Base-by-base conservation (phyloP, 2,329 filamentous ascomycete species). In the Didymella segeticola region DNA sequence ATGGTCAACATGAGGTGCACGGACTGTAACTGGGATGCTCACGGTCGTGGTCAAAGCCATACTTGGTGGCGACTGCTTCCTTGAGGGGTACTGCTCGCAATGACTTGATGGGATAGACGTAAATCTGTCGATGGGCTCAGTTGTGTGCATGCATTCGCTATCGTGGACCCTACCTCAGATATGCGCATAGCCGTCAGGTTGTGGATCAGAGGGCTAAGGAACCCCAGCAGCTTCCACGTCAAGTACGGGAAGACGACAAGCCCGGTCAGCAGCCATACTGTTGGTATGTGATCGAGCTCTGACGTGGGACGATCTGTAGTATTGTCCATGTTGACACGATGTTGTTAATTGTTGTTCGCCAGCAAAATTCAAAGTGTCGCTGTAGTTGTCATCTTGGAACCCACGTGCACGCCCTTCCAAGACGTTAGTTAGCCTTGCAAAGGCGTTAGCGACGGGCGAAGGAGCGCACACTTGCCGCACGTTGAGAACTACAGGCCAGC, bases 61-160 rank as follows among this genome's bases (percentile, higher is more conserved):
- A 63, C 50, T 71, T 72, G 8, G 78, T 79, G 15, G 77, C 73
- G 39, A 73, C 58, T 14, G 76, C 74, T 31, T 68, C 65, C 2
- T 71, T 64, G 22, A 78, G 63, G 17, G 75, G 70, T 5, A 75
- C 69, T 2, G 66, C 71, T 14, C 77, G 74, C 6, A 80, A 67
- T 12, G 77, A 77, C 60, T 81, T 81, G 67, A 81, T 78, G 2
- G 79, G 79, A 53, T 81, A 81, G 5, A 75, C 70, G 52, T 78
- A 78, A 12, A 81, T 73, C 73, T 79, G 6, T 11, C 9, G 10
- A 12, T 2, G 43, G 31, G 11, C 3, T 60, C n/a, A 62, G 52
- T 36, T 8, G 25, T 15, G 10, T 25, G 11, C 2, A 20, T 26
- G 11, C 1, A 2, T 11, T 2, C 26, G 26, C 14, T n/a, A 14